Percentiles rank a stretch among this genome's conserved stretches.
Evolutionary conservation across 148 eudicot species (phyloP).

Genomic region (Pharnaceum exiguum): DNA sequence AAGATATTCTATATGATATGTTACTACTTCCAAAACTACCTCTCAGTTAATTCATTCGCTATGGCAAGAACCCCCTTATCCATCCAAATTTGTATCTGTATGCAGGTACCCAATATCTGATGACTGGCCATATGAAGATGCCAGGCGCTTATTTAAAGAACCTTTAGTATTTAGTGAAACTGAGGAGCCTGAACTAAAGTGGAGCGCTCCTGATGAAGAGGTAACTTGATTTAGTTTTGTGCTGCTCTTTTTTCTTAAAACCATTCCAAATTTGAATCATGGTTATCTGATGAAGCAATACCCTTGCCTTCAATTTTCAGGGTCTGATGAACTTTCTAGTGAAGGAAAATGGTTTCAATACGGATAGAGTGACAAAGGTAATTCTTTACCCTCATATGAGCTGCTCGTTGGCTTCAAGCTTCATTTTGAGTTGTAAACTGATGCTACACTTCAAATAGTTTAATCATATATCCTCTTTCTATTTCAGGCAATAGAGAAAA

Average conservation of each 20-base stretch:
- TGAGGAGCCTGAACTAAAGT: slow-evolving; percentile 73
- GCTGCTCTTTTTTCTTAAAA: neutral
- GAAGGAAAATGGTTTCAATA: slow-evolving; percentile 88
- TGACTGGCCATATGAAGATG: slow-evolving; percentile 95
- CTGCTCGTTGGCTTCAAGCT: neutral
- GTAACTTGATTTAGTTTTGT: slow-evolving; percentile 29
- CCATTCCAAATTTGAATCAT: neutral
- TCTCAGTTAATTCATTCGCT: no score
- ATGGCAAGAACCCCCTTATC: neutral
- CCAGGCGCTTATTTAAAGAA: slow-evolving; percentile 79
- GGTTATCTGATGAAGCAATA: neutral
- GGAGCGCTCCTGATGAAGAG: slow-evolving; percentile 95
- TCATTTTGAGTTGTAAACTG: neutral
- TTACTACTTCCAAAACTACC: no score
- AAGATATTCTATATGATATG: no score
- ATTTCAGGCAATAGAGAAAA: slow-evolving; percentile 79
- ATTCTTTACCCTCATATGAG: neutral
- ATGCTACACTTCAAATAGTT: neutral
- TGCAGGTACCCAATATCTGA: slow-evolving; percentile 85
- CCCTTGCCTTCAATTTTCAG: slow-evolving; percentile 31
- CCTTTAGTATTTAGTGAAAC: slow-evolving; percentile 63
- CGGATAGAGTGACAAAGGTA: slow-evolving; percentile 85
- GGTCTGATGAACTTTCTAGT: slow-evolving; percentile 85
- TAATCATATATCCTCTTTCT: slow-evolving; percentile 5
- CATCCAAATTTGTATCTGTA: slow-evolving; percentile 1